A percentile compares a stretch with the other conserved stretches of the same genome.
Evolutionary conservation across 495 filamentous ascomycete genomes (phyloP).

Genomic region (Cairneyella variabilis): DNA sequence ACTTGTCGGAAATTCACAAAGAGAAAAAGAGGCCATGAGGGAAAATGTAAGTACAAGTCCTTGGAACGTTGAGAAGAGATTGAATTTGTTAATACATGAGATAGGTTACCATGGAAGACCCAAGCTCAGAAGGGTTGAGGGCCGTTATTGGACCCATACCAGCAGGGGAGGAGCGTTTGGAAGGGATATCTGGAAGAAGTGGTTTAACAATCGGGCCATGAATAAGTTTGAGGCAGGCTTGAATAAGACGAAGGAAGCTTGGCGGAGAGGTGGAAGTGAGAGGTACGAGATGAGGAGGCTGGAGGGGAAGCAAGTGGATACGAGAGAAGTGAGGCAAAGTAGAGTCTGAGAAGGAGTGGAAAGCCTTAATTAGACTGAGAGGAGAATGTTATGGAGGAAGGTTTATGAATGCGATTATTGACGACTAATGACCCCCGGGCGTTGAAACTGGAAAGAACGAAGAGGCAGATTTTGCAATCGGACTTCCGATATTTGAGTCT

Average conservation of each 20-base stretch:
- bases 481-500: too few relatives aligned
- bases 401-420: too few relatives aligned
- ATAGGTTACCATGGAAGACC: conserved; percentile 20
- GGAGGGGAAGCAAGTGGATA: conserved; percentile 11
- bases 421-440: too few relatives aligned
- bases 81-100: background rate
- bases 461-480: too few relatives aligned
- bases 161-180: conserved; percentile 19
- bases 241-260: too few relatives aligned
- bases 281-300: conserved; percentile 20
- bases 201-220: conserved; percentile 21
- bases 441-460: too few relatives aligned
- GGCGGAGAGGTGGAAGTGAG: background rate
- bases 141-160: conserved; percentile 19
- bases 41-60: conserved; percentile 13
- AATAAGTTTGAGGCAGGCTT: conserved; percentile 17
- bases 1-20: conserved; percentile 19
- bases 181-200: conserved; percentile 23
- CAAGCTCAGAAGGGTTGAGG: conserved; percentile 1
- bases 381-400: too few relatives aligned
- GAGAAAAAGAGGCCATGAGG: conserved; percentile 17
- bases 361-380: too few relatives aligned
- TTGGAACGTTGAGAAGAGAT: background rate
- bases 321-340: conserved; percentile 7
- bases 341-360: too few relatives aligned